Percentiles rank a stretch among this genome's conserved stretches.
These are phyloP conservation scores for Ganoderma resinaceum DNA, from an alignment of 1,284 basidiomycete species.

Conservation along the genomic window DNA sequence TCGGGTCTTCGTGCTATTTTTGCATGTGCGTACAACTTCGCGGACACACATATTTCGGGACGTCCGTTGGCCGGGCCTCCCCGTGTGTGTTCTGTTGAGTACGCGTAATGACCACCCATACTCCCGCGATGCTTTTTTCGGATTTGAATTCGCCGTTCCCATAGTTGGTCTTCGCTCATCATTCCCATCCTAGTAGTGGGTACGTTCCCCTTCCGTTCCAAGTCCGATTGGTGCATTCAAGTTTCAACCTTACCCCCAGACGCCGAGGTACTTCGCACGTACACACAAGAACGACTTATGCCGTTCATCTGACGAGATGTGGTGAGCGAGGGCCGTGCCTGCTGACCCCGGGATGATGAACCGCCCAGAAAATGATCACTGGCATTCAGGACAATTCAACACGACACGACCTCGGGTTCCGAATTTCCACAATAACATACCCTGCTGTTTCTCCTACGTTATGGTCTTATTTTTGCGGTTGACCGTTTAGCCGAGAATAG, in stretches of 20 bases:
- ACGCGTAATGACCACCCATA: not conserved
- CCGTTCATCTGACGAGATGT: constrained; percentile 25
- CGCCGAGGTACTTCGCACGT: constrained; percentile 11
- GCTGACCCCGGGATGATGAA: constrained; percentile 21
- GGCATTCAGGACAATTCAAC: not conserved
- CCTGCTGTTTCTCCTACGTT: not conserved
- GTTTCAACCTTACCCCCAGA: constrained; percentile 3
- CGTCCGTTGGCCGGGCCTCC: not conserved
- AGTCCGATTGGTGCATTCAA: constrained; percentile 15
- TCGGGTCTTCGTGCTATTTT: not conserved
- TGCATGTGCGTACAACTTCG: not conserved
- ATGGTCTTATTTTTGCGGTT: not conserved
- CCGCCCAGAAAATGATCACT: constrained; percentile 11
- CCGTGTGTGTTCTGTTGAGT: not conserved
- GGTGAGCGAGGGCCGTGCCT: constrained; percentile 8
- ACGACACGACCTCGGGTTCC: not conserved
- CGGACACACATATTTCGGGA: not conserved
- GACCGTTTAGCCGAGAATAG: not conserved
- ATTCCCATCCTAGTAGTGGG: not conserved
- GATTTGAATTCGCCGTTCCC: not conserved
- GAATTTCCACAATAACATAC: not conserved
- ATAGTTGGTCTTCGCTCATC: not conserved
- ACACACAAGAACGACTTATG: constrained; percentile 15
- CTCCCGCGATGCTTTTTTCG: not conserved
- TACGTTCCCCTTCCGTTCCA: not conserved